Evolutionary conservation across 2,329 filamentous ascomycete species (phyloP).

Genomic region (Colletotrichum sojae): DNA sequence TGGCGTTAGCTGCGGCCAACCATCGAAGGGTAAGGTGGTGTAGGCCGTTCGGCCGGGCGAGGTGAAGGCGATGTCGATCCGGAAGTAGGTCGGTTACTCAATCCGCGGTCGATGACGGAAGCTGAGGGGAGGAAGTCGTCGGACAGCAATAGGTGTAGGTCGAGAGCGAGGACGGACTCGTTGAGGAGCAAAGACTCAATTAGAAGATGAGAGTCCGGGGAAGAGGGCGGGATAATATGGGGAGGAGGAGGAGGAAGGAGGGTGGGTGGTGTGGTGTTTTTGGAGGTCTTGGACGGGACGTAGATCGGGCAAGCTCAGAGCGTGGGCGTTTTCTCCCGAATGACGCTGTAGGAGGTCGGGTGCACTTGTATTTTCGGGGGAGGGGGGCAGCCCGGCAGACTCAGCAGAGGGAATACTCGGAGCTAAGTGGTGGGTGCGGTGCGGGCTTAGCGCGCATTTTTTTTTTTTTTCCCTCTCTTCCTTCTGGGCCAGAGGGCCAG

Average conservation of each 20-base stretch:
- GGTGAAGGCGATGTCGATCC: constrained; percentile 15
- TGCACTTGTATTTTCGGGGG: constrained; percentile 24
- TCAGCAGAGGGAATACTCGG: constrained; percentile 33
- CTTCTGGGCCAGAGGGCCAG: no score
- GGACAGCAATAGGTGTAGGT: background rate
- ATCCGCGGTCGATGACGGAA: constrained; percentile 16
- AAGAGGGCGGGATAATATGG: constrained; percentile 21
- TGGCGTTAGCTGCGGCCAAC: constrained; percentile 53
- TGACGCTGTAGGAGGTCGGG: constrained; percentile 39
- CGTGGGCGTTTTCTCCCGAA: constrained; percentile 37
- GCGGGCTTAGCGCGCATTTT: constrained; percentile 38
- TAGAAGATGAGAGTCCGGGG: constrained; percentile 30
- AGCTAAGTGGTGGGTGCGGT: constrained; percentile 36
- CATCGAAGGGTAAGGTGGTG: constrained; percentile 39
- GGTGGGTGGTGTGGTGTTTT: constrained; percentile 4
- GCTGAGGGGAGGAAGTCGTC: background rate
- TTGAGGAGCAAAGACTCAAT: constrained; percentile 26
- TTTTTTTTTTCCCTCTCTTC: constrained; percentile 12
- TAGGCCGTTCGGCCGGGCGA: constrained; percentile 31
- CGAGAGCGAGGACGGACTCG: constrained; percentile 25
- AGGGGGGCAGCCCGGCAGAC: background rate
- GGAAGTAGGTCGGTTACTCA: constrained; percentile 1
- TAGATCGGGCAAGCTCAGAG: constrained; percentile 21
- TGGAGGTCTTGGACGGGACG: constrained; percentile 15
- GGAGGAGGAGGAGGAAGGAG: constrained; percentile 18